Base-by-base conservation (phyloP, 2,329 filamentous ascomycete species). In the Zymoseptoria ardabiliae region DNA sequence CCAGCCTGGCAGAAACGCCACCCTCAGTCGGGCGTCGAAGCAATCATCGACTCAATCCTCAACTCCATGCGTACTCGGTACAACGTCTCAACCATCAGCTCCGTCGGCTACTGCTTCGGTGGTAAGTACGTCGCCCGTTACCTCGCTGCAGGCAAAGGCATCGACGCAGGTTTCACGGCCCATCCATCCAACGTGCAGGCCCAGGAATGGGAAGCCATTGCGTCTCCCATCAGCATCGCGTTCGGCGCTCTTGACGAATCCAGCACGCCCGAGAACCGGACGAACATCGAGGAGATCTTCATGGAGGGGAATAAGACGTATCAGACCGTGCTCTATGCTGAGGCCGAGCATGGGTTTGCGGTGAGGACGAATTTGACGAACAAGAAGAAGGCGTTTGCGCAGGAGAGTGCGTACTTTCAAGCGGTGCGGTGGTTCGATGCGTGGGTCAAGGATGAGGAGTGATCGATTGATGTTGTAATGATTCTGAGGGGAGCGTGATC, bases 41-140 rank as follows among this genome's bases (percentile, higher is more conserved):
- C 76, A 7, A 76, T 82, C 56, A 73, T 84, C 57, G 74, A 74
- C n/a, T 70, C 73, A 51, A 56, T 65, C 7, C 53, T 67, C 50
- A 57, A 41, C 30, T 78, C 77, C 54, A 80, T 88, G 69, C 81
- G 81, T 61, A 77, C 79, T 56, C 78, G 83, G 55, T 75, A 72
- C 45, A 69, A 69, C 4, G 67, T 82, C 52, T 83, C 81, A 71
- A 83, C 81, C 63, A 74, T 91, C 41, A 88, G 83, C 1, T 82
- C 79, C 13, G 82, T 85, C 0, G 88, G 88, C 0, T 91, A 91
- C 74, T 91, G 89, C 75, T 89, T 91, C 65, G 51, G 89, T 45
- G 88, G 81, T 58, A 89, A 89, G 82, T 91, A 89, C 72, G 83
- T 90, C 35, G 78, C 81, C 55, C 84, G 88, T 30, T 85, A 85